These are phyloP conservation scores for Diphasiastrum complanatum DNA, from an alignment of 83 land plant genomes.

Conservation along the genomic window DNA sequence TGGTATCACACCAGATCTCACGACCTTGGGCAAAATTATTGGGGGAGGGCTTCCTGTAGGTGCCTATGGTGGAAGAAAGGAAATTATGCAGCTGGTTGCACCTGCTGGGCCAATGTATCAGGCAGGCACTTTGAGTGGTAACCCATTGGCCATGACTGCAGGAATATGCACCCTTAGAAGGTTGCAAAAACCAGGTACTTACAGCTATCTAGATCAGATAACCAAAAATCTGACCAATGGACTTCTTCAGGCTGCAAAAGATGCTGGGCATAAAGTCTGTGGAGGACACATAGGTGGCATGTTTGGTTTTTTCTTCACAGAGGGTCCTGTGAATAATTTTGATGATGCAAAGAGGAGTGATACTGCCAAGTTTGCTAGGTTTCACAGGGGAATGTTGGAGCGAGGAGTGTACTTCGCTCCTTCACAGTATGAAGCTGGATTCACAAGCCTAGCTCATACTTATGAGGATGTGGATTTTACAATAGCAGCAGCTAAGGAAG, in stretches of 20 bases:
- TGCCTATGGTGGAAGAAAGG: conserved; percentile 89
- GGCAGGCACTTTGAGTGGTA: conserved; percentile 95
- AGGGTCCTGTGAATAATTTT: conserved; percentile 81
- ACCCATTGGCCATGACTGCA: conserved; percentile 97
- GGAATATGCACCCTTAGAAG: conserved; percentile 83
- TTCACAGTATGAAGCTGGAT: conserved; percentile 96
- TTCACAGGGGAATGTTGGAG: conserved; percentile 86
- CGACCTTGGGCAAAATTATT: conserved; percentile 95
- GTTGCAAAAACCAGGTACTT: conserved; percentile 58
- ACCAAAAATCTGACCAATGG: conserved; percentile 64
- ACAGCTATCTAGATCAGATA: conserved; percentile 68
- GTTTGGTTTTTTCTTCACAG: conserved; percentile 91
- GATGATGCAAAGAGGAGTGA: conserved; percentile 96
- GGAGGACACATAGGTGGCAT: conserved; percentile 86
- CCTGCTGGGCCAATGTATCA: conserved; percentile 99
- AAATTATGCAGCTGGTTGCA: conserved; percentile 98
- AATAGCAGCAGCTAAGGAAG: conserved; percentile 80
- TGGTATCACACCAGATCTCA: conserved; percentile 86
- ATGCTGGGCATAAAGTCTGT: conserved; percentile 77
- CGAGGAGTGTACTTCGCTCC: conserved; percentile 95
- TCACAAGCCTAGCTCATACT: conserved; percentile 84
- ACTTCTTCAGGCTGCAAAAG: conserved; percentile 61
- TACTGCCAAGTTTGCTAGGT: conserved; percentile 81
- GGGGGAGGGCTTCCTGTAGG: conserved; percentile 99
- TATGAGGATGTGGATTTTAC: conserved; percentile 74